Base-by-base conservation (phyloP, 2,329 filamentous ascomycete genomes). In the Penicillium fuscoglaucum region DNA sequence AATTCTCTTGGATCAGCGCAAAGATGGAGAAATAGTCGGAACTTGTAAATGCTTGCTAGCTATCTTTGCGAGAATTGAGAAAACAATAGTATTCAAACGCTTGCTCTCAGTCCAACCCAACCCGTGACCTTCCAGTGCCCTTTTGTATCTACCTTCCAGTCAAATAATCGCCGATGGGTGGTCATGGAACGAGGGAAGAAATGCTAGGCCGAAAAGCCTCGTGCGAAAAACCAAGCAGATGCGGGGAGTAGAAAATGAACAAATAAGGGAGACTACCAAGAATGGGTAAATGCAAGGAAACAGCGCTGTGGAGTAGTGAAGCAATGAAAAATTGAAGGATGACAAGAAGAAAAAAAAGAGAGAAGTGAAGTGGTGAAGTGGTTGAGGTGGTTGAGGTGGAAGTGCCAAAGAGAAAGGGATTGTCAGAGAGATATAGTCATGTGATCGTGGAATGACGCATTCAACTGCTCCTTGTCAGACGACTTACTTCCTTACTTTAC, bases 31-130 rank as follows among this genome's bases (percentile, higher is more conserved):
- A 68, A 70, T 66, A 69, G 71, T 69, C 72, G 68, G 63, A 74
- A 73, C 66, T 74, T 75, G 72, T 76, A 74, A 76, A 77, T 77
- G 74, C 70, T 78, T 76, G 73, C 75, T 78, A 77, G 74, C 75
- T 77, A 78, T 72, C 68, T 74, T 73, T 64, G 72, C 70, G 72
- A 72, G 70, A 73, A 64, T 69, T 67, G 69, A 53, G 39, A 73
- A 67, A 73, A 68, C 73, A 73, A 67, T 72, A 72, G 39, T 48
- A 56, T 56, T 49, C 65, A 76, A 66, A 70, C 66, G 66, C 70
- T 64, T 66, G 62, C 63, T 64, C 64, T 68, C 69, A 67, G 67
- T 66, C 64, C 63, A 63, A 62, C 65, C 66, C 58, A 66, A 64
- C 63, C 70, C 64, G 62, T 62, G 62, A 67, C 54, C 61, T 66